Conservation (phyloP, 345 rosid genomes). For the Anacardium occidentale region DNA sequence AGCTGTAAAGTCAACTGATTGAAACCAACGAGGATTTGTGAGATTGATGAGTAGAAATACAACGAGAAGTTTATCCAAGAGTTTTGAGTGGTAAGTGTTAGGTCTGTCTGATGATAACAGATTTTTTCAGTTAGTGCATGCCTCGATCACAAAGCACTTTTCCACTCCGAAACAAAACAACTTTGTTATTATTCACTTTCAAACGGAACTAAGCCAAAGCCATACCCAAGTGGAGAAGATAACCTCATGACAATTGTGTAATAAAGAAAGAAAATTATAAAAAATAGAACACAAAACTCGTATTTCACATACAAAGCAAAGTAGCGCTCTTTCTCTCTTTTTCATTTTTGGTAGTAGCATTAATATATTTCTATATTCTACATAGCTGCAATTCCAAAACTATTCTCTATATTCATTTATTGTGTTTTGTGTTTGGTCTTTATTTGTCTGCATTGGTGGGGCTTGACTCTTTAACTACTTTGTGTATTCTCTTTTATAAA, state of each 20-base stretch:
- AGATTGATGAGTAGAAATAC: neutral
- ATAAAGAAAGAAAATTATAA: neutral
- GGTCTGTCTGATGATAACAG: conserved; percentile 17
- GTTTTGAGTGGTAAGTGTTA: conserved; percentile 21
- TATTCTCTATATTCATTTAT: conserved; percentile 25
- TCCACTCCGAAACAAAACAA: neutral
- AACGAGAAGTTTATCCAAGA: neutral
- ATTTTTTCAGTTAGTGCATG: conserved; percentile 25
- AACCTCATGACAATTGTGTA: neutral
- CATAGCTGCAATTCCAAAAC: conserved; percentile 26
- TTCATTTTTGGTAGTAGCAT: neutral
- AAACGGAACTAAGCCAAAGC: neutral
- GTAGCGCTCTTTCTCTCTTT: conserved; percentile 12
- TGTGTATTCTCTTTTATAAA: neutral
- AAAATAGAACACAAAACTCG: conserved; percentile 6
- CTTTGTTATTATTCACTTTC: no score
- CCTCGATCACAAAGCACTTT: conserved; percentile 27
- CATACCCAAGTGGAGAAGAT: conserved; percentile 17
- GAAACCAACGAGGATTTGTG: no score
- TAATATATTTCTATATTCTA: conserved; percentile 14
- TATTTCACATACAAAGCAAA: conserved; percentile 8
- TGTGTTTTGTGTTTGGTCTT: conserved; percentile 37
- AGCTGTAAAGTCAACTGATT: no score
- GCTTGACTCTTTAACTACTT: conserved; percentile 19
- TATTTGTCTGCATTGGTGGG: conserved; percentile 30